Evolutionary conservation across 202 grass and related monocot species (phyloP).

Genomic region (Musa balbisiana): DNA sequence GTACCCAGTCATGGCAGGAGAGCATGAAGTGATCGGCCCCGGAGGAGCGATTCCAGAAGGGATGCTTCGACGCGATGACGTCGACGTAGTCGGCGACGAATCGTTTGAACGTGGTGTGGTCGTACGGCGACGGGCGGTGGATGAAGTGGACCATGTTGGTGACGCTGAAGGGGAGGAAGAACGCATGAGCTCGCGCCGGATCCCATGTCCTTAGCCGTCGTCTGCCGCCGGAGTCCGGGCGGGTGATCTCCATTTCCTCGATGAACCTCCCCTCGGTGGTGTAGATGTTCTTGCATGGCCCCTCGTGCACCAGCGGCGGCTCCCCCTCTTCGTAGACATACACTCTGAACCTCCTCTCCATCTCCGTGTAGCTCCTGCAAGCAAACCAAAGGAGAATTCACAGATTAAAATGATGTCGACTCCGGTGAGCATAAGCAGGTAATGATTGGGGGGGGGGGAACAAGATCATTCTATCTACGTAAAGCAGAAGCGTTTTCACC

Average conservation of each 20-base stretch:
- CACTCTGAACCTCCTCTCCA: conserved; percentile 66
- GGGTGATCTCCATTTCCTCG: conserved; percentile 48
- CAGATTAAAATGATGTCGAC: no score
- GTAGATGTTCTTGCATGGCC: conserved; percentile 77
- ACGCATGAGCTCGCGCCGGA: conserved; percentile 32
- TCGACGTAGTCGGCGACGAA: conserved; percentile 50
- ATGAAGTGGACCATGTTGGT: conserved; percentile 34
- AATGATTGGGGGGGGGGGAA: not conserved
- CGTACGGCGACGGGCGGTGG: conserved; percentile 8
- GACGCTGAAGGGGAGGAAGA: conserved; percentile 59
- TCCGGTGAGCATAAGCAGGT: no score
- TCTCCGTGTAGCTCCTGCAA: conserved; percentile 57
- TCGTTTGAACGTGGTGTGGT: conserved; percentile 14
- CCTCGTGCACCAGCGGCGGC: conserved; percentile 50
- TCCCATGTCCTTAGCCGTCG: conserved; percentile 34
- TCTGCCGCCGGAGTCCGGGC: not conserved
- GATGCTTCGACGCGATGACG: conserved; percentile 40
- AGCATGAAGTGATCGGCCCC: conserved; percentile 78
- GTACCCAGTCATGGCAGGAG: conserved; percentile 69
- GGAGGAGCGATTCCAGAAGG: conserved; percentile 54
- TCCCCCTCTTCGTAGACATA: conserved; percentile 73
- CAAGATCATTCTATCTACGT: not conserved
- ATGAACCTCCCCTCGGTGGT: conserved; percentile 68
- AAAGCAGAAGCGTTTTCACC: not conserved
- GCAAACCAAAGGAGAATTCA: not conserved